A percentile compares a stretch with the other conserved stretches of the same genome.
These are phyloP conservation scores for Excoecaria agallocha DNA, from an alignment of 345 rosid species.

Conservation along the genomic window DNA sequence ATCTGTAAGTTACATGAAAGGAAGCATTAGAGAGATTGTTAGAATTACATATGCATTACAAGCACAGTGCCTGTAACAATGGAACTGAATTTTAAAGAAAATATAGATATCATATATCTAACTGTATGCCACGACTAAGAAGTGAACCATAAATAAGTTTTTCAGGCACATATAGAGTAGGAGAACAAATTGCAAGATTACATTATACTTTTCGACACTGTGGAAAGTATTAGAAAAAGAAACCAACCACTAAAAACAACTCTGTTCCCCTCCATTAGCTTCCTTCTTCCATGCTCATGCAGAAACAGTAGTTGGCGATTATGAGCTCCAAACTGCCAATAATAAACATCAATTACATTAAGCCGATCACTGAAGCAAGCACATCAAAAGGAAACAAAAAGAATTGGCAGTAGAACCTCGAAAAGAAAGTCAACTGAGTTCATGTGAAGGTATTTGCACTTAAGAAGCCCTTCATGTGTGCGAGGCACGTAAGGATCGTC, in stretches of 20 bases:
- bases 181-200: background rate
- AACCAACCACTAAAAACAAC: constrained; percentile 66
- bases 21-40: constrained; percentile 10
- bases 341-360: constrained; percentile 1
- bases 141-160: background rate
- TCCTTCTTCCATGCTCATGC: constrained; percentile 74
- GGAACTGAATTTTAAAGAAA: background rate
- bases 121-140: background rate
- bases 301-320: constrained; percentile 51
- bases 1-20: constrained; percentile 38
- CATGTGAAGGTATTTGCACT: constrained; percentile 91
- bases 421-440: constrained; percentile 91
- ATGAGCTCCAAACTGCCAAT: constrained; percentile 46
- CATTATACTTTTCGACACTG: background rate
- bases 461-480: constrained; percentile 87
- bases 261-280: constrained; percentile 62
- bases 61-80: background rate
- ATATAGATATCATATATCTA: background rate
- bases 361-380: background rate
- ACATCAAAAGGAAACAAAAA: background rate
- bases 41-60: background rate
- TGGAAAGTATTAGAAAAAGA: constrained; percentile 5
- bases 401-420: constrained; percentile 42
- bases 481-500: constrained; percentile 92
- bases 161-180: background rate